Evolutionary conservation across 306 rosid species (phyloP), one percentile per base, ranked within the genome.

Genomic region (apple (Malus domestica)): DNA sequence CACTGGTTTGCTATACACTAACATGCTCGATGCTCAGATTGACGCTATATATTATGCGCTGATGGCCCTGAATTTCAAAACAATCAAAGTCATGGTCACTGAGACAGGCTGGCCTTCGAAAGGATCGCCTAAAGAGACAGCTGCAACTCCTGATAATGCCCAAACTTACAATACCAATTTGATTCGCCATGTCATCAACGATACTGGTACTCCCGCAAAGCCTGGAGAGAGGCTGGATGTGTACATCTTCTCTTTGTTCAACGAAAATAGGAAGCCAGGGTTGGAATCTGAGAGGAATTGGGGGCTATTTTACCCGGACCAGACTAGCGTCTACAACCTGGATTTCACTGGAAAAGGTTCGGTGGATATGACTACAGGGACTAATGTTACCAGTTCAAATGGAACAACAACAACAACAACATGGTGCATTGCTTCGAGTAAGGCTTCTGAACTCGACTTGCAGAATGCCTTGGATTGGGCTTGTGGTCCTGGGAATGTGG

Each of bases 41-140:
- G 99, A 96, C 79, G 99, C 98, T 46, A 88, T 96, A 78, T 90
- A 96, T 79, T 92, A 85, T 38, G 98, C 99, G 1, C 83, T 92
- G 76, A 92, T 84, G 96, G 98, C 93, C 32, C 83, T 96, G 40
- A 96, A 96, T 78, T 96, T 96, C 80, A 81, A 88, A 84, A 96
- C 98, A 68, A 87, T 96, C 67, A 90, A 85, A 83, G 82, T 96
- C 73, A 89, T 90, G 93, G 97, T 96, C 76, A 88, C 98, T 5
- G 99, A 96, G 84, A 96, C 99, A 23, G 99, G 99, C 67, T 96
- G 99, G 99, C 99, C 99, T 73, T 89, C 98, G 18, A 96, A 93
- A 72, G 99, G 99, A 58, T 92, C 99, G 1, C 93, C 96, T 8
- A 96, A 90, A 89, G 99, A 96, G 87, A 88, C 86, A 12, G 91